Evolutionary conservation across 345 rosid genomes (phyloP).

Genomic region (Excoecaria agallocha): DNA sequence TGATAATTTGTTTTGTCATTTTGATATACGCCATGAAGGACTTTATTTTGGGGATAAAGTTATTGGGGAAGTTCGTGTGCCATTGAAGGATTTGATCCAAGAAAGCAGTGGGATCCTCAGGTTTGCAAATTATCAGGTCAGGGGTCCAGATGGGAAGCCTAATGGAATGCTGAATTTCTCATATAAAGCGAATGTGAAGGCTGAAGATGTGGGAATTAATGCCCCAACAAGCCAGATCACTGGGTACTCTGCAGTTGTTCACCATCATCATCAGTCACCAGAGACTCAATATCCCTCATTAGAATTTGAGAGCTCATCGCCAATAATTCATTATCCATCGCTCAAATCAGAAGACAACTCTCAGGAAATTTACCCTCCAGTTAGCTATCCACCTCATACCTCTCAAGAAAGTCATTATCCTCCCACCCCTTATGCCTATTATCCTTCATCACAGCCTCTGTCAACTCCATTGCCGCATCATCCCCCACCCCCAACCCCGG

Average conservation of each 20-base stretch:
- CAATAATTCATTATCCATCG: constrained; percentile 9
- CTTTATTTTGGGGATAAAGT: constrained; percentile 50
- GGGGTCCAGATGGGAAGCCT: constrained; percentile 36
- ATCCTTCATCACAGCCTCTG: constrained; percentile 4
- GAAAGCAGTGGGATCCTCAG: constrained; percentile 35
- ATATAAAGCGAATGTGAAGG: constrained; percentile 24
- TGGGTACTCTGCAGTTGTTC: constrained; percentile 18
- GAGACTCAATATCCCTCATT: background rate
- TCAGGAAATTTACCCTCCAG: background rate
- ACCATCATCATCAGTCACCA: constrained; percentile 16
- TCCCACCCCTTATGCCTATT: constrained; percentile 9
- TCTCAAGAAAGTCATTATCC: constrained; percentile 24
- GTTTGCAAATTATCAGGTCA: constrained; percentile 49
- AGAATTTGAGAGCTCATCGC: constrained; percentile 5
- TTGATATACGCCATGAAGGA: constrained; percentile 47
- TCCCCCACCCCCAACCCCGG: constrained; percentile 8
- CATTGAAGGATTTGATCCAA: constrained; percentile 35
- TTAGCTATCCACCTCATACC: constrained; percentile 1
- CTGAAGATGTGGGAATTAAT: constrained; percentile 10
- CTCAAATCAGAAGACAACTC: constrained; percentile 1
- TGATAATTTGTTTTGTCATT: constrained; percentile 34
- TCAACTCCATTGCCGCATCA: background rate
- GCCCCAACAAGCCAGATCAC: constrained; percentile 9
- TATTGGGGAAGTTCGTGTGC: constrained; percentile 53
- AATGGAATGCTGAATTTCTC: constrained; percentile 45